Percentiles rank a stretch among this genome's conserved stretches.
These are phyloP conservation scores for Vigna unguiculata DNA, from an alignment of 306 rosid species.

Conservation along the genomic window DNA sequence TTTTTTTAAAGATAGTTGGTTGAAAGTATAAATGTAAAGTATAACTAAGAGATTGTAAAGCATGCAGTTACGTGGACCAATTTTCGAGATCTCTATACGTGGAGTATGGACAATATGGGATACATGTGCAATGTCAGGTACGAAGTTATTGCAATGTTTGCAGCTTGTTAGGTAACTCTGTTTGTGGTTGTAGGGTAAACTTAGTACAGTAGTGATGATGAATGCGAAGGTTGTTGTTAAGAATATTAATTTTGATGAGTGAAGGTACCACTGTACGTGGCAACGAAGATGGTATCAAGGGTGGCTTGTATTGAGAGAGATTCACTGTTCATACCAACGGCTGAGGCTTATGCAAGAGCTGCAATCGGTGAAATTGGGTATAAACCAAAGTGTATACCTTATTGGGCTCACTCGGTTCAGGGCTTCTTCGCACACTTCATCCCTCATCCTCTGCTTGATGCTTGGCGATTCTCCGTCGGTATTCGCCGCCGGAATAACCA, in stretches of 20 bases:
- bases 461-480: constrained; percentile 77
- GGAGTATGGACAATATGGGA: constrained; percentile 65
- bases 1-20: too few relatives aligned
- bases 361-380: constrained; percentile 62
- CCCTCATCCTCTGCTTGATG: constrained; percentile 60
- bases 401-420: constrained; percentile 76
- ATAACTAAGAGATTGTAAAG: too few relatives aligned
- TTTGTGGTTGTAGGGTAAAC: too few relatives aligned
- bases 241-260: background rate
- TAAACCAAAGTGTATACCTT: constrained; percentile 64
- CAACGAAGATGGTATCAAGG: constrained; percentile 67
- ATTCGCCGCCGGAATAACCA: constrained; percentile 45
- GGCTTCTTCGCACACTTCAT: constrained; percentile 55
- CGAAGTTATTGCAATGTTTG: background rate
- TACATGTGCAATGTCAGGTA: constrained; percentile 90
- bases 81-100: constrained; percentile 64
- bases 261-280: constrained; percentile 79
- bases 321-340: constrained; percentile 68
- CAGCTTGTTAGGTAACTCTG: too few relatives aligned
- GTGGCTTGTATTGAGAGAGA: constrained; percentile 55
- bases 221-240: too few relatives aligned
- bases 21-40: too few relatives aligned
- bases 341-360: constrained; percentile 67
- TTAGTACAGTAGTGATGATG: too few relatives aligned
- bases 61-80: constrained; percentile 69